Conservation (phyloP, 225 moss, liverwort and hornwort genomes). For the Climacium dendroides region DNA sequence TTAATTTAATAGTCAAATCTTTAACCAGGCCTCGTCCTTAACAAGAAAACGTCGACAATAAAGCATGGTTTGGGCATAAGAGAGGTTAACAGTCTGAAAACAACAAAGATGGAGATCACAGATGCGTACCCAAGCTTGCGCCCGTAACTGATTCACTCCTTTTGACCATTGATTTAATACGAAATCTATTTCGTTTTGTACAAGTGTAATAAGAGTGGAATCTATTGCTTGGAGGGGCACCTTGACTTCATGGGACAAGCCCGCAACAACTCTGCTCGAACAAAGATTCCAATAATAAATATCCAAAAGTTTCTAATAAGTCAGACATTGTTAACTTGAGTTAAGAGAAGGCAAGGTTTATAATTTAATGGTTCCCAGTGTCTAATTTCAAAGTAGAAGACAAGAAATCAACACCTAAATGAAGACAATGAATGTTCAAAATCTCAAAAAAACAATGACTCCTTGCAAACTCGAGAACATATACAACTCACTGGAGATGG, state of each 20-base stretch:
- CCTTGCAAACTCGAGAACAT: background rate
- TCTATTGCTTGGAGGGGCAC: slow-evolving; percentile 17
- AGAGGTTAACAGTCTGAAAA: background rate
- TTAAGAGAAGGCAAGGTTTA: background rate
- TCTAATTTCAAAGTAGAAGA: background rate
- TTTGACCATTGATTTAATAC: slow-evolving; percentile 6
- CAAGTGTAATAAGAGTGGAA: slow-evolving; percentile 13
- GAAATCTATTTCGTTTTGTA: slow-evolving; percentile 23
- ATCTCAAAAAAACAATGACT: background rate
- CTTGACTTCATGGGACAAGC: background rate
- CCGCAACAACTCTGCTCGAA: slow-evolving; percentile 8
- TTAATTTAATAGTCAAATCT: background rate
- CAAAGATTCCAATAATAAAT: background rate
- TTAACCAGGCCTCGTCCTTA: background rate
- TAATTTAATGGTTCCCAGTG: background rate
- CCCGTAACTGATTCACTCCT: background rate
- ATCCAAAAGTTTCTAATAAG: background rate
- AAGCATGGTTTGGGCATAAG: background rate
- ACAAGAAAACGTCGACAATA: background rate
- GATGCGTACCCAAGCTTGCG: slow-evolving; percentile 26
- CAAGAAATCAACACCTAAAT: background rate
- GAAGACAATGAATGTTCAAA: background rate
- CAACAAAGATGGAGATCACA: background rate
- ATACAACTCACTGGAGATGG: background rate
- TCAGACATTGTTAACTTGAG: background rate